Evolutionary conservation across 768 basidiomycete genomes (phyloP).

Genomic region (Termitomyces sp.): DNA sequence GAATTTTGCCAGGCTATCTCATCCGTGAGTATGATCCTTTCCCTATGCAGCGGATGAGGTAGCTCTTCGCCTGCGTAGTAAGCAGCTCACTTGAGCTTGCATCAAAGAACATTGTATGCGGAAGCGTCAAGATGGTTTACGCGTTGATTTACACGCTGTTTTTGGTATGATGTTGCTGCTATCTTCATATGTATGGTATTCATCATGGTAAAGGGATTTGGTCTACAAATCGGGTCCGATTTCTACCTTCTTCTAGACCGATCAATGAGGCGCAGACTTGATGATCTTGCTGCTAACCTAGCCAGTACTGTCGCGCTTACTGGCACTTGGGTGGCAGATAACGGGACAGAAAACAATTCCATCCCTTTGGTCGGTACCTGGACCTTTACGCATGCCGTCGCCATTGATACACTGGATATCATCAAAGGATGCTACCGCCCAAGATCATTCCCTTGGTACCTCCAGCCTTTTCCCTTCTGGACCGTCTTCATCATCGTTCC

Average conservation of each 20-base stretch:
- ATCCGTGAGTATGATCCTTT: slow-evolving; percentile 45
- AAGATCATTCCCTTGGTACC: slow-evolving; percentile 61
- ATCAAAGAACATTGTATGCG: slow-evolving; percentile 80
- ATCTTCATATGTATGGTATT: neutral
- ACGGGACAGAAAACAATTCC: slow-evolving; percentile 32
- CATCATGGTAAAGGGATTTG: slow-evolving; percentile 51
- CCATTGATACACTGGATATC: slow-evolving; percentile 41
- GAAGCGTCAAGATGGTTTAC: slow-evolving; percentile 84
- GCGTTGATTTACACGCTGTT: slow-evolving; percentile 86
- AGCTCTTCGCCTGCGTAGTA: slow-evolving; percentile 30
- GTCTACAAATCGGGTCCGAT: slow-evolving; percentile 79
- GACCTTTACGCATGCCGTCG: slow-evolving; percentile 54
- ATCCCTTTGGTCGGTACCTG: slow-evolving; percentile 55
- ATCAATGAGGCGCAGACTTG: slow-evolving; percentile 43
- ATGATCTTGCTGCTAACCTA: slow-evolving; percentile 46
- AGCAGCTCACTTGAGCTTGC: slow-evolving; percentile 80
- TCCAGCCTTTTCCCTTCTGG: slow-evolving; percentile 80
- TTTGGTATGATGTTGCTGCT: slow-evolving; percentile 30
- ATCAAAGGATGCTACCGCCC: slow-evolving; percentile 69
- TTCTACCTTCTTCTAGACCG: slow-evolving; percentile 70
- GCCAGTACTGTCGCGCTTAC: slow-evolving; percentile 45
- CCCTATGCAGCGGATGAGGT: neutral
- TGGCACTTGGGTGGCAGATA: slow-evolving; percentile 67
- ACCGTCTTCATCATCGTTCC: slow-evolving; percentile 73
- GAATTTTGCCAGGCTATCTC: slow-evolving; percentile 86